Evolutionary conservation across 2,329 filamentous ascomycete genomes (phyloP), one percentile per base, ranked within the genome.

Genomic region (Aspergillus ruber): DNA sequence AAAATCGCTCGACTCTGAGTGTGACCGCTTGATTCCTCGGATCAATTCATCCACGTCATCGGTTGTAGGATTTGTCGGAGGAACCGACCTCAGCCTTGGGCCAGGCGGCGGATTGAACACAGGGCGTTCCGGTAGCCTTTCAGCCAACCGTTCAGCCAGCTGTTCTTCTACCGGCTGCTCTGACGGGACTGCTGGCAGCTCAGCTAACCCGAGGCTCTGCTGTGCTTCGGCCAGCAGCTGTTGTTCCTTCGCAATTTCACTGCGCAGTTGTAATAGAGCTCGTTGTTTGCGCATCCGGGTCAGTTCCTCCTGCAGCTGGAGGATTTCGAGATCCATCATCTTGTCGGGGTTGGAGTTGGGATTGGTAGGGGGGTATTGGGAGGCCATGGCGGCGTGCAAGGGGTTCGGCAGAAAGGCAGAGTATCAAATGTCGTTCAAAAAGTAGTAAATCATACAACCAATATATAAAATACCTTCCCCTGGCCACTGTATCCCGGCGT

Each of bases 261-360:
- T 43, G n/a, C 35, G 46, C 9, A 50, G 29, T 5, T 48, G 17
- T 8, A 55, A 29, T 7, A 50, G 10, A 6, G 41, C 45, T 10
- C 48, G 50, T 33, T 48, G 15, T 23, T 49, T 50, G n/a, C 40
- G 29, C 13, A 48, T 13, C 0, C 15, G 35, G 10, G 29, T 38
- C 20, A 51, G 36, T 12, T 49, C 44, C 15, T 51, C 41, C 27
- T 41, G 33, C 13, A 49, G 12, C 3, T 17, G n/a, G 7, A 20
- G 43, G n/a, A 51, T 43, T 17, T 48, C 35, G 12, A 27, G 12
- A 20, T 50, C 43, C 17, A 23, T 43, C 23, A 17, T 25, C 20
- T 15, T 23, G 18, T 40, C 38, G 13, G 17, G 12, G 18, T 17
- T 35, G 15, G 33, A 35, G 33, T 35, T 35, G 6, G 33, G 8